Evolutionary conservation across 2,329 filamentous ascomycete species (phyloP), one percentile per base, ranked within the genome.

Genomic region (Hypocreales sp.): DNA sequence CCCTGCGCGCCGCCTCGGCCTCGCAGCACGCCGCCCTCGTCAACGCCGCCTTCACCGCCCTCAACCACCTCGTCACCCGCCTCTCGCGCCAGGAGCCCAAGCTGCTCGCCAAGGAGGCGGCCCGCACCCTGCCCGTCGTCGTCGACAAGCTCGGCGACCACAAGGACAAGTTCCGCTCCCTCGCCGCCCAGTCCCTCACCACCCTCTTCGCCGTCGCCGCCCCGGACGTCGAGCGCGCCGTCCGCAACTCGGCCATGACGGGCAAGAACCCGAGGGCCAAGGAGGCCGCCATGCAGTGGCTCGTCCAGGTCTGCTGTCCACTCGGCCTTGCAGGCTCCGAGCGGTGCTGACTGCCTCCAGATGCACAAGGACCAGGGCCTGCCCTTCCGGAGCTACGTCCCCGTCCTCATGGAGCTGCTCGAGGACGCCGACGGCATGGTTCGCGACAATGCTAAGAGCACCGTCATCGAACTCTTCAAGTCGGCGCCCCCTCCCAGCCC

Each of bases 391-490:
- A 61, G 60, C 42, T 93, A 92, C 47, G 84, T 92, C 2, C 78
- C 81, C 3, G 66, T 68, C 8, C 64, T 94, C 22, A 87, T 94
- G 57, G 77, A 82, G 29, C 68, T 90, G 38, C 66, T 94, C 22
- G 87, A 94, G 53, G 86, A 94, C 50, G 79, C 84, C 8, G 87
- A 93, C 48, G 78, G 79, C 26, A 76, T 73, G 52, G 84, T 94
- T 37, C 73, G 87, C 48, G 84, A 93, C 43, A 68, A 71, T 20
- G 83, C 86, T 35, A 92, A 90, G 56, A 61, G 61, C 30, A 79
- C 81, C 2, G 75, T 94, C 26, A 79, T 94, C 33, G 80, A 90
- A 36, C 66, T 95, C 18, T 94, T 94, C 55, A 70, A 65, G 78
- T 83, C 56, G 14, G 24, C 23, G n/a, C 24, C 8, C 16, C 5